A percentile compares a stretch with the other conserved stretches of the same genome.
Conservation (phyloP, 2,329 filamentous ascomycete genomes). For the Xylariales sp. region DNA sequence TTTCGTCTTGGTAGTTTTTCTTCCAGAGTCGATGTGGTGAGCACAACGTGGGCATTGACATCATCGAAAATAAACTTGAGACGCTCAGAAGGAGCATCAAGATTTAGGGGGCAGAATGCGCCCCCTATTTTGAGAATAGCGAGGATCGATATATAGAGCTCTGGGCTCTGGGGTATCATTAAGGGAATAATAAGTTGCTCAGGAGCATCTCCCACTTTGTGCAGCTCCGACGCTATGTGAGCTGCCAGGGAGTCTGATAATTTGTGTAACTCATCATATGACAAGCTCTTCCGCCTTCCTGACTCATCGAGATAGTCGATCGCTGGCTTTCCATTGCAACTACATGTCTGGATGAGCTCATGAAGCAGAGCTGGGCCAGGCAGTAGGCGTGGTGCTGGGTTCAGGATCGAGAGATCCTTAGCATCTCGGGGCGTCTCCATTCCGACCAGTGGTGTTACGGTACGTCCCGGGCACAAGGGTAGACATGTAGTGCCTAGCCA, state of each 20-base stretch:
- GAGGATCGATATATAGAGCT: slow-evolving; percentile 73
- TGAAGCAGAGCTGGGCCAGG: slow-evolving; percentile 43
- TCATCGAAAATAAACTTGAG: slow-evolving; percentile 79
- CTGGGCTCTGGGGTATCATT: slow-evolving; percentile 70
- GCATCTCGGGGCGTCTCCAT: no score
- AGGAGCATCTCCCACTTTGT: slow-evolving; percentile 11
- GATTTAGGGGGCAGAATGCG: slow-evolving; percentile 79
- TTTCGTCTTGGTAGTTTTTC: slow-evolving; percentile 30
- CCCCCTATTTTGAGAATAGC: slow-evolving; percentile 77
- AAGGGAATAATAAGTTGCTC: slow-evolving; percentile 62
- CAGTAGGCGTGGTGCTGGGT: slow-evolving; percentile 34
- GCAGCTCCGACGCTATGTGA: slow-evolving; percentile 35
- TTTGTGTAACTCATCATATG: slow-evolving; percentile 60
- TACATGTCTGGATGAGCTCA: slow-evolving; percentile 3
- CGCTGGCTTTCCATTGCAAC: slow-evolving; percentile 1
- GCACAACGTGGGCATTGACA: slow-evolving; percentile 62
- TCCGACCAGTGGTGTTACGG: no score
- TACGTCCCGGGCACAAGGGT: no score
- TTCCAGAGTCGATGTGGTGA: slow-evolving; percentile 54
- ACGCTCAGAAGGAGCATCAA: slow-evolving; percentile 73
- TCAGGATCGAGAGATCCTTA: slow-evolving; percentile 38
- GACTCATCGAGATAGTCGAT: slow-evolving; percentile 5
- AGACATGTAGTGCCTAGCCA: neutral
- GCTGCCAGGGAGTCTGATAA: slow-evolving; percentile 52
- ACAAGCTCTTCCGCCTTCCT: slow-evolving; percentile 36